These are phyloP conservation scores for Carex parvula DNA, from an alignment of 176 grass and related monocot genomes.

Conservation along the genomic window DNA sequence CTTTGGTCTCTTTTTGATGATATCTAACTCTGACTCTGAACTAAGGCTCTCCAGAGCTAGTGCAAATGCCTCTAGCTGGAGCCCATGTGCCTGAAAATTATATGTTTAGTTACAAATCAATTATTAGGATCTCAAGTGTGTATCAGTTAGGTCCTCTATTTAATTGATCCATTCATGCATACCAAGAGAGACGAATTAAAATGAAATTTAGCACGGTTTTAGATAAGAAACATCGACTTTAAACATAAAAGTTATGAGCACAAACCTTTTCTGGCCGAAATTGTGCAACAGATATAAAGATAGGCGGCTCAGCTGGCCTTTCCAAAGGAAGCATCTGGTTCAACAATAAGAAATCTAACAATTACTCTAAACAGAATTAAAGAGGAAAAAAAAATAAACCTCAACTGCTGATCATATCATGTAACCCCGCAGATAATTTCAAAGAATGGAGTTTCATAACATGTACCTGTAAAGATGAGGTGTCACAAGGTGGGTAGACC, in stretches of 20 bases:
- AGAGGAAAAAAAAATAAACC: not conserved
- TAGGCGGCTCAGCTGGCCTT: constrained; percentile 49
- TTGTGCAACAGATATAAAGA: constrained; percentile 90
- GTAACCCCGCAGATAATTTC: constrained; percentile 11
- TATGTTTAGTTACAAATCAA: not conserved
- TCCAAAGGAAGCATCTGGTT: constrained; percentile 77
- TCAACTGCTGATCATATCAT: not conserved
- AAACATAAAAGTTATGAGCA: not conserved
- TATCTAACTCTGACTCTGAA: constrained; percentile 18
- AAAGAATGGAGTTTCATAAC: constrained; percentile 9
- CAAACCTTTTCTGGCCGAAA: constrained; percentile 97
- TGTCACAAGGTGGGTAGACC: constrained; percentile 93
- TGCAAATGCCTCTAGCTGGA: constrained; percentile 94
- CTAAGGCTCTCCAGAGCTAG: constrained; percentile 61
- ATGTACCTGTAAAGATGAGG: constrained; percentile 70
- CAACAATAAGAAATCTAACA: constrained; percentile 24
- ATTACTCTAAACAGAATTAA: not conserved
- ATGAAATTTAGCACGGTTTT: not conserved
- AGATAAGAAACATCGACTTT: not conserved
- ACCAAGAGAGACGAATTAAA: not conserved
- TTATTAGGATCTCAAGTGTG: not conserved
- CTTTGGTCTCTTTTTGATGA: constrained; percentile 42
- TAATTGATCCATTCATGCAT: not conserved
- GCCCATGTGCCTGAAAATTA: constrained; percentile 61
- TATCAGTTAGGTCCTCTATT: not conserved